Percentiles rank a stretch among this genome's conserved stretches.
phyloP scores from a whole-genome alignment of 2,329 filamentous ascomycete species.

The Ophiostoma ips region DNA sequence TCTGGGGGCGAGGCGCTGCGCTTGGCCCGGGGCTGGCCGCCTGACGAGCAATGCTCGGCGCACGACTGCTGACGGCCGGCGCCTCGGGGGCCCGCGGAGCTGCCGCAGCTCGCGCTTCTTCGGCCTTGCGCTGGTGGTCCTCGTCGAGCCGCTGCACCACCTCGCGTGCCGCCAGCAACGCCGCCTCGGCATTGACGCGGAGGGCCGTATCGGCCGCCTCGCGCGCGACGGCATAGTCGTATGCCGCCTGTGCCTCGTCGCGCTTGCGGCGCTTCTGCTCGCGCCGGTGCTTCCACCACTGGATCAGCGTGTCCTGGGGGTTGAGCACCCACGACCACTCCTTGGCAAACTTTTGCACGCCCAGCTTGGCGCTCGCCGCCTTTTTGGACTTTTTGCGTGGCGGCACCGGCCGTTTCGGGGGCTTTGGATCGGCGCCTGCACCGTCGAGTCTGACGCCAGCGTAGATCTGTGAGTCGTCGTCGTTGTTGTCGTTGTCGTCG shows the following conservation, averaged over 20 bases:
- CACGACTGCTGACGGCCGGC: too few relatives aligned
- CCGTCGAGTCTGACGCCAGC: background rate
- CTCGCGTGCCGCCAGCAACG: background rate
- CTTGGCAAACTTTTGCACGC: conserved; percentile 1
- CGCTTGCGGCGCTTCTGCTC: background rate
- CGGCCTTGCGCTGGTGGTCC: background rate
- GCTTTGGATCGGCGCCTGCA: background rate
- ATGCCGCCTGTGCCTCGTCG: background rate
- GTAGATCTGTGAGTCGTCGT: background rate
- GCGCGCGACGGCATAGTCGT: background rate
- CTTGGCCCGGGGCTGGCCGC: too few relatives aligned
- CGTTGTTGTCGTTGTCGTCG: background rate
- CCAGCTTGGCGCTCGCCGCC: background rate
- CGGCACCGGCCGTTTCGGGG: background rate
- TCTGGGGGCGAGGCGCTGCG: too few relatives aligned
- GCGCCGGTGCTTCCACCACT: conserved; percentile 2
- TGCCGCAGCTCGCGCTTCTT: background rate
- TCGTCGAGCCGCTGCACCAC: conserved; percentile 3
- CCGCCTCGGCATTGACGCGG: background rate
- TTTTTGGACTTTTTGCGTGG: background rate
- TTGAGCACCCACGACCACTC: conserved; percentile 4
- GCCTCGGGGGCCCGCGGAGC: too few relatives aligned
- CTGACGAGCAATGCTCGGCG: too few relatives aligned
- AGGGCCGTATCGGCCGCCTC: background rate
- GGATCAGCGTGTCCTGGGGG: conserved; percentile 1